Base-by-base conservation (phyloP, 2,329 filamentous ascomycete genomes). In the Lachnellula cervina region DNA sequence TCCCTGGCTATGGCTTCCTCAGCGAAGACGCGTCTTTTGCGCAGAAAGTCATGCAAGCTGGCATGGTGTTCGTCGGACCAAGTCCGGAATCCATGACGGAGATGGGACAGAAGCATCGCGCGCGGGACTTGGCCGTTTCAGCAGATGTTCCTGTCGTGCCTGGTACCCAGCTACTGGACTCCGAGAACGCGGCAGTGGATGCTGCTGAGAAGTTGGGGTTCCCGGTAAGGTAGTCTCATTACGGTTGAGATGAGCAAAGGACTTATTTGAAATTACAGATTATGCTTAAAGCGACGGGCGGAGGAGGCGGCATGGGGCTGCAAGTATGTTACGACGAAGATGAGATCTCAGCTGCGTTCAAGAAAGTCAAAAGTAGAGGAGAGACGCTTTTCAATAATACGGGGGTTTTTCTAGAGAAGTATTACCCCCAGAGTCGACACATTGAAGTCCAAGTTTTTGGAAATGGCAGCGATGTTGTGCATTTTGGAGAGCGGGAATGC, bases 391-490 rank as follows among this genome's bases (percentile, higher is more conserved):
- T 80, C 42, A 80, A 82, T 0, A 81, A 79, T 0, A 74, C 72
- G 49, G 75, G 76, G 13, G 73, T 86, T 0, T 79, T 80, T 58
- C 72, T 74, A 2, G 72, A 73, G 3, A 69, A 67, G 0, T 85
- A 81, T 62, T 83, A 81, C 54, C 77, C 78, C 0, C 71, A 72
- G 0, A 79, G 77, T 35, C 77, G 80, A 49, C 85, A 88, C 61
- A 80, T 88, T 38, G 85, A 89, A 66, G 81, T 88, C 0, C 86
- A 88, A 60, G 74, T 89, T 2, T 82, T 87, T 59, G 85, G 85
- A 8, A 84, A 88, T 55, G 78, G 74, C 23, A 82, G 80, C 0
- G 72, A 80, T 51, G 81, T 79, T 11, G 76, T 87, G 5, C 74
- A 78, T 38, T 78, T 87, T 25, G 82, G 84, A 4, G 85, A 88